Conservation (phyloP, 176 grass and related monocot species). For the Melocanna baccifera region DNA sequence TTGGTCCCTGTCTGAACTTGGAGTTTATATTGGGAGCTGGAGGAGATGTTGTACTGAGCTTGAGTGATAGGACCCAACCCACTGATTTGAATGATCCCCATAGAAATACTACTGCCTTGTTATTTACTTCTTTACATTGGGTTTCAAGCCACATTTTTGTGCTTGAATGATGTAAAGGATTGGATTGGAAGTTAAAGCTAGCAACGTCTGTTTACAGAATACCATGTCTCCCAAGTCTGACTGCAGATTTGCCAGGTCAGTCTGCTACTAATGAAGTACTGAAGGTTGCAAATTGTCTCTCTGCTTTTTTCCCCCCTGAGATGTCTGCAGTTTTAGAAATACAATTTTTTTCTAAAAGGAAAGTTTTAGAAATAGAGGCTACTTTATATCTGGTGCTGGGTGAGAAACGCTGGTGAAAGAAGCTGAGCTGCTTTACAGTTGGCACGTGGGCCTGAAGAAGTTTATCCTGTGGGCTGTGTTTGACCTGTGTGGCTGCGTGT, state of each 20-base stretch:
- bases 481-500: too few relatives aligned
- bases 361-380: background rate
- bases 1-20: background rate
- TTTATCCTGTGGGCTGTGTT: too few relatives aligned
- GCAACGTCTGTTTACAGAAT: background rate
- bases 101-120: background rate
- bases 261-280: background rate
- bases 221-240: background rate
- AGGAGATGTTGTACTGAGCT: background rate
- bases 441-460: too few relatives aligned
- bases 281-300: background rate
- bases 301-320: background rate
- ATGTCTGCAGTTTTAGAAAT: background rate
- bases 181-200: background rate
- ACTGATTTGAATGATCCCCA: background rate
- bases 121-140: slow-evolving; percentile 17
- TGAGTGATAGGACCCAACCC: background rate
- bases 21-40: background rate
- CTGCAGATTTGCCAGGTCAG: background rate
- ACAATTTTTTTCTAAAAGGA: background rate
- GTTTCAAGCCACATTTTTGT: slow-evolving; percentile 34
- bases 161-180: slow-evolving; percentile 30
- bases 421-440: background rate
- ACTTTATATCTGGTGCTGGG: background rate
- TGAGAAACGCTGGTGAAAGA: background rate